These are phyloP conservation scores for Paramecium primaurelia DNA, from an alignment of 73 alveolate genomes.

Conservation along the genomic window DNA sequence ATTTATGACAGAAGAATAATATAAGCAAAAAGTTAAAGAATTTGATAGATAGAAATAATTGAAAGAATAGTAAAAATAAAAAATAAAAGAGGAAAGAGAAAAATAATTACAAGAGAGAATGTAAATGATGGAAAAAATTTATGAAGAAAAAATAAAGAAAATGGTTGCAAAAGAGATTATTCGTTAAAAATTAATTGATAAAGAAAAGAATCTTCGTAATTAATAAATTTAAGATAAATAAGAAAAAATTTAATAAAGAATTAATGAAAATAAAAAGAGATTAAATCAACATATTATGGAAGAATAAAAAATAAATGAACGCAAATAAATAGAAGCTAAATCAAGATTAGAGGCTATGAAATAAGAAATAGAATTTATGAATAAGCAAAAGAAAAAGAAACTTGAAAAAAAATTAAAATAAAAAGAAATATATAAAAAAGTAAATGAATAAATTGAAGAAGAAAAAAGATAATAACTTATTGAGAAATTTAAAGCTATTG, in stretches of 20 bases:
- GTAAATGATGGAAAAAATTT: neutral
- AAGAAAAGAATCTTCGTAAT: neutral
- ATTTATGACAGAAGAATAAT: neutral
- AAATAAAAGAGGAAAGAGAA: neutral
- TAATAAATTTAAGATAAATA: neutral
- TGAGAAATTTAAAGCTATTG: neutral
- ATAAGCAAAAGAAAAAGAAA: neutral
- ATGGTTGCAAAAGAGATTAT: neutral
- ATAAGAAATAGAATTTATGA: neutral
- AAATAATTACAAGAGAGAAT: neutral
- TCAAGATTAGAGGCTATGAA: constrained; percentile 5
- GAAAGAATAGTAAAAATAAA: neutral
- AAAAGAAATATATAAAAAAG: neutral
- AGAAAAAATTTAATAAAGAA: neutral
- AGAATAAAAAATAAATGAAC: neutral
- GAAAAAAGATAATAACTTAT: neutral
- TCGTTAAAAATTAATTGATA: neutral
- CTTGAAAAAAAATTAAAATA: neutral
- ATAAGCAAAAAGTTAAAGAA: neutral
- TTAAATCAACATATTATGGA: neutral
- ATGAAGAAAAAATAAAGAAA: neutral
- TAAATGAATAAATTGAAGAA: neutral
- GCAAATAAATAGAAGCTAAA: neutral
- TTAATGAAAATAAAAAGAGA: neutral
- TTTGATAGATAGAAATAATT: neutral